phyloP scores from a whole-genome alignment of 257 asterid species.

The Solanum dulcamara region DNA sequence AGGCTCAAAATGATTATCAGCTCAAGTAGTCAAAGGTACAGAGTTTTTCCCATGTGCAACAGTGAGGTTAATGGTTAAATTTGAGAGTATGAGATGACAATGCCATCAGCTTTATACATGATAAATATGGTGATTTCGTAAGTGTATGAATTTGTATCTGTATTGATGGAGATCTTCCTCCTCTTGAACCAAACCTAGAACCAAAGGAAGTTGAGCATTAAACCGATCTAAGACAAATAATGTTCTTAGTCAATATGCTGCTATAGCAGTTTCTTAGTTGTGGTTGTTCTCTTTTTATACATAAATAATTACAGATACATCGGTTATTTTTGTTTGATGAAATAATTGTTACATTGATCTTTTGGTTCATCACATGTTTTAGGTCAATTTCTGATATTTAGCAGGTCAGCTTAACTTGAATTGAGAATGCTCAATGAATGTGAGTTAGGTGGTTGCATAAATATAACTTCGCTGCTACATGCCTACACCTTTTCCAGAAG shows the following conservation, averaged over 20 bases:
- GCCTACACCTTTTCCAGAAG: background rate
- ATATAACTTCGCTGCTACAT: background rate
- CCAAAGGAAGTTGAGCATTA: background rate
- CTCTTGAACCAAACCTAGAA: background rate
- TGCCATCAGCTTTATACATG: background rate
- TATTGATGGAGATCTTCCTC: background rate
- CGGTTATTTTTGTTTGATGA: background rate
- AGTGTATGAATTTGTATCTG: background rate
- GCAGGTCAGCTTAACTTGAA: background rate
- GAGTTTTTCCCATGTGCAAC: background rate
- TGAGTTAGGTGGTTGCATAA: background rate
- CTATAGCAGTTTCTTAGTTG: background rate
- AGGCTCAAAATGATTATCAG: constrained; percentile 4
- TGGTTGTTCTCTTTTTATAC: background rate
- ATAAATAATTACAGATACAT: background rate
- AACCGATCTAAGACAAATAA: background rate
- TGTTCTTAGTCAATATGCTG: background rate
- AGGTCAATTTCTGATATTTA: background rate
- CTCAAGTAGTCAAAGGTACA: constrained; percentile 17
- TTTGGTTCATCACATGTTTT: background rate
- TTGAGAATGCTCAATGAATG: background rate
- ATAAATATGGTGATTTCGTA: background rate
- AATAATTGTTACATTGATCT: background rate
- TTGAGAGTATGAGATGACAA: background rate
- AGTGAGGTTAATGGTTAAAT: background rate